A percentile compares a stretch with the other conserved stretches of the same genome.
Evolutionary conservation across 345 rosid genomes (phyloP).

Genomic region (Rhodamnia argentea): DNA sequence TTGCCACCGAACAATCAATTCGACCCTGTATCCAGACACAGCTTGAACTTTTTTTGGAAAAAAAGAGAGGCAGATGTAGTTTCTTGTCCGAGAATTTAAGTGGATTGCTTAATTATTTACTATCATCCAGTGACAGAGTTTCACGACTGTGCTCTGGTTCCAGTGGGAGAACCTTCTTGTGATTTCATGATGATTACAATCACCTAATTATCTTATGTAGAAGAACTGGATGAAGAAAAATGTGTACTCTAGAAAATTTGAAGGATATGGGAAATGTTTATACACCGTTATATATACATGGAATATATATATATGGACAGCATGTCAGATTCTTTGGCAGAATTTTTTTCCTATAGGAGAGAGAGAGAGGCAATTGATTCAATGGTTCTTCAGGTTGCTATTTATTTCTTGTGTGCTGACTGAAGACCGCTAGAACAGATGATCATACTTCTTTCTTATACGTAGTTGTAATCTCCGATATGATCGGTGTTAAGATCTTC

Average conservation of each 20-base stretch:
- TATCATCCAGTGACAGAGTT: background rate
- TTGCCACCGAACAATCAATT: background rate
- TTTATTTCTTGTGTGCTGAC: background rate
- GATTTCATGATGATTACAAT: background rate
- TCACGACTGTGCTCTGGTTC: background rate
- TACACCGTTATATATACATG: background rate
- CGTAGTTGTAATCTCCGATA: background rate
- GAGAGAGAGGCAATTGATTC: background rate
- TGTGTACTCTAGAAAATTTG: background rate
- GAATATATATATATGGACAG: background rate
- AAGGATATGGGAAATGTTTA: background rate
- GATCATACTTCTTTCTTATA: background rate
- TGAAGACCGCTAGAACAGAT: background rate
- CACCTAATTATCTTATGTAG: background rate
- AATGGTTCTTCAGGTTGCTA: background rate
- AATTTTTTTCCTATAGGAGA: background rate
- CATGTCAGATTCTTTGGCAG: background rate
- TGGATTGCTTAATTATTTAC: background rate
- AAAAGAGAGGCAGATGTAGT: no score
- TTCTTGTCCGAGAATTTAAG: background rate
- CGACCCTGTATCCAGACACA: background rate
- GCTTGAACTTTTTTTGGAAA: no score
- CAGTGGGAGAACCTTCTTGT: background rate
- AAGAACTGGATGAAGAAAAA: background rate
- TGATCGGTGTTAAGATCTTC: background rate